Evolutionary conservation across 768 basidiomycete species (phyloP).

Genomic region (Suillus occidentalis): DNA sequence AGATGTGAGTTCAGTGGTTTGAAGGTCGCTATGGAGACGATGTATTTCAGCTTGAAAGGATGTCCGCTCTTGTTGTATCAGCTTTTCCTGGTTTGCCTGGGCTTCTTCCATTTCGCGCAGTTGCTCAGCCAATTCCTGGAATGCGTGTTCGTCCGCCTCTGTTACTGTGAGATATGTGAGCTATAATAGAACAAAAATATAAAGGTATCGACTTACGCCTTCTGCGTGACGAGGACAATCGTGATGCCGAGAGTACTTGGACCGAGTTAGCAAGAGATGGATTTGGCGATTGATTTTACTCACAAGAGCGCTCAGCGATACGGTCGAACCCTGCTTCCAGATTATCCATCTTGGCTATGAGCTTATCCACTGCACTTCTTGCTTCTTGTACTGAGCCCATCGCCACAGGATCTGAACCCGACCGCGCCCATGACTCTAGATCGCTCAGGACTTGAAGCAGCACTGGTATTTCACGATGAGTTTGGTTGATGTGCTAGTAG

Average conservation of each 20-base stretch:
- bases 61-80: constrained; percentile 58
- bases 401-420: constrained; percentile 45
- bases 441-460: constrained; percentile 64
- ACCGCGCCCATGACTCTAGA: constrained; percentile 55
- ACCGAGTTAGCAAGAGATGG: constrained; percentile 9
- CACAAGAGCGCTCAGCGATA: constrained; percentile 82
- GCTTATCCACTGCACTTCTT: constrained; percentile 60
- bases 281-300: constrained; percentile 25
- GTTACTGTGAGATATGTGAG: constrained; percentile 44
- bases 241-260: constrained; percentile 74
- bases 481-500: neutral
- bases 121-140: constrained; percentile 70
- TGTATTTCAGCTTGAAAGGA: constrained; percentile 56
- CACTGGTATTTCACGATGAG: constrained; percentile 37
- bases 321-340: constrained; percentile 81
- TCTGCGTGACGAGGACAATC: constrained; percentile 65
- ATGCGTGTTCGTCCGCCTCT: constrained; percentile 74
- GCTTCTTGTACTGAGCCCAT: constrained; percentile 62
- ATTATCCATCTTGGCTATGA: constrained; percentile 75
- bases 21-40: constrained; percentile 47
- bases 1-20: constrained; percentile 38
- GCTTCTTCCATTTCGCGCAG: constrained; percentile 59
- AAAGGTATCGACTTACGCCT: constrained; percentile 53
- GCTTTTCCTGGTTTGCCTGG: constrained; percentile 54
- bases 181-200: neutral